Conservation (phyloP, 2,329 filamentous ascomycete genomes). For the Exophiala viscosa region DNA sequence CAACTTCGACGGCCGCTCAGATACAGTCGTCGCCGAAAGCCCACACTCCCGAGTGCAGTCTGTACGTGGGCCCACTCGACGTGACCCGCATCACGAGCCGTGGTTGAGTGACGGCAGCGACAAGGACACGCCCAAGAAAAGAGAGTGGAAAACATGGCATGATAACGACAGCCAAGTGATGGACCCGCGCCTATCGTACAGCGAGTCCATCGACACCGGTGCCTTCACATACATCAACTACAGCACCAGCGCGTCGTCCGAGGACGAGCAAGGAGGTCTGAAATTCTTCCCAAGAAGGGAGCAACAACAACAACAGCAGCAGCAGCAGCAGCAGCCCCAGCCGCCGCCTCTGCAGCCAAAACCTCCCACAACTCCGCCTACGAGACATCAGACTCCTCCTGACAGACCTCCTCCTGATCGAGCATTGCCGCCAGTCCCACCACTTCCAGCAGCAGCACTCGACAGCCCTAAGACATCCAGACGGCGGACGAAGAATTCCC, state of each 20-base stretch:
- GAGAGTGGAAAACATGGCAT: conserved; percentile 12
- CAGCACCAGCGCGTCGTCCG: conserved; percentile 22
- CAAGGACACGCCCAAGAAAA: conserved; percentile 2
- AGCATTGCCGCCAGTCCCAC: no score
- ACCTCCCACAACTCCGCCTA: no score
- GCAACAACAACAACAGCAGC: no score
- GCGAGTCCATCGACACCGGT: conserved; percentile 14
- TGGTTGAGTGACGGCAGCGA: conserved; percentile 5
- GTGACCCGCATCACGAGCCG: conserved; percentile 4
- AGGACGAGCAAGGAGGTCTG: conserved; percentile 1
- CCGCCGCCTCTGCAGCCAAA: no score
- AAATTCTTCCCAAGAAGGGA: no score
- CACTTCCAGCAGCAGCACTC: no score
- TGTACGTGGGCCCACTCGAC: conserved; percentile 1
- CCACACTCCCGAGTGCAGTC: conserved; percentile 19
- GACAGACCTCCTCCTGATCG: no score
- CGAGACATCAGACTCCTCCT: no score
- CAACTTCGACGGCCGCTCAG: conserved; percentile 21
- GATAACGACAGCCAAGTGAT: conserved; percentile 21
- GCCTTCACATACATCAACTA: conserved; percentile 24
- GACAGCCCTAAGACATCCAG: no score
- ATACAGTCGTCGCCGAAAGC: conserved; percentile 18
- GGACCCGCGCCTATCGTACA: conserved; percentile 17
- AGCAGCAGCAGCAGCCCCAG: no score
- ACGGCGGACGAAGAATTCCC: no score